Percentiles rank a stretch among this genome's conserved stretches.
phyloP scores from a whole-genome alignment of 345 rosid genomes.

The Trapa incisa region DNA sequence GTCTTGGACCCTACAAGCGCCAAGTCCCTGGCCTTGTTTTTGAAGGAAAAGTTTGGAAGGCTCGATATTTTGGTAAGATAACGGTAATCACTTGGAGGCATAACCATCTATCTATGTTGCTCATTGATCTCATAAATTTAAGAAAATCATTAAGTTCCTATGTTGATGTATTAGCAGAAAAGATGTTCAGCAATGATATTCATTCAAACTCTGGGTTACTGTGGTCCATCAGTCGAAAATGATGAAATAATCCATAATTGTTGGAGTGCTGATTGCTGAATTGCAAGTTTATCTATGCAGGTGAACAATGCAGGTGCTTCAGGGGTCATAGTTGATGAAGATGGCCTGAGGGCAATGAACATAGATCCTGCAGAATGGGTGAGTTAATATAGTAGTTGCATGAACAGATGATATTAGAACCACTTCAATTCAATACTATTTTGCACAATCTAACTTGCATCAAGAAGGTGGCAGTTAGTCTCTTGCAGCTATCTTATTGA shows the following conservation, averaged over 20 bases:
- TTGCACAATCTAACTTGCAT: neutral
- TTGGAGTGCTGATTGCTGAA: too few relatives aligned
- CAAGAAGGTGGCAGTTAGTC: too few relatives aligned
- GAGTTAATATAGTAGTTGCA: neutral
- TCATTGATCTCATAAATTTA: neutral
- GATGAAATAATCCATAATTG: too few relatives aligned
- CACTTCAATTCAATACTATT: neutral
- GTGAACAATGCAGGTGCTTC: slow-evolving; percentile 40
- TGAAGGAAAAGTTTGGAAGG: slow-evolving; percentile 23
- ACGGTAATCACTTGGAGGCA: neutral
- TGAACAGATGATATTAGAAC: neutral
- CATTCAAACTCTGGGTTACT: too few relatives aligned
- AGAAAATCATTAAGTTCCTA: too few relatives aligned
- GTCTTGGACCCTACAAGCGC: slow-evolving; percentile 27
- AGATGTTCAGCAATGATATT: too few relatives aligned
- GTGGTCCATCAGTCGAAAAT: too few relatives aligned
- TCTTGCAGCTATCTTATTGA: neutral
- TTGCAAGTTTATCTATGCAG: slow-evolving; percentile 7
- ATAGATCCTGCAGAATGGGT: slow-evolving; percentile 35
- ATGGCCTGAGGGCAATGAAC: slow-evolving; percentile 26
- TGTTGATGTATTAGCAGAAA: too few relatives aligned
- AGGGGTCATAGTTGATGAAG: slow-evolving; percentile 26
- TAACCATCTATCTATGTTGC: neutral
- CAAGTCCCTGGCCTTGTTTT: slow-evolving; percentile 20
- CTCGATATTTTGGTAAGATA: slow-evolving; percentile 31